Percentiles rank a stretch among this genome's conserved stretches.
phyloP scores from a whole-genome alignment of 345 rosid genomes.

The Eucalyptus sp. region DNA sequence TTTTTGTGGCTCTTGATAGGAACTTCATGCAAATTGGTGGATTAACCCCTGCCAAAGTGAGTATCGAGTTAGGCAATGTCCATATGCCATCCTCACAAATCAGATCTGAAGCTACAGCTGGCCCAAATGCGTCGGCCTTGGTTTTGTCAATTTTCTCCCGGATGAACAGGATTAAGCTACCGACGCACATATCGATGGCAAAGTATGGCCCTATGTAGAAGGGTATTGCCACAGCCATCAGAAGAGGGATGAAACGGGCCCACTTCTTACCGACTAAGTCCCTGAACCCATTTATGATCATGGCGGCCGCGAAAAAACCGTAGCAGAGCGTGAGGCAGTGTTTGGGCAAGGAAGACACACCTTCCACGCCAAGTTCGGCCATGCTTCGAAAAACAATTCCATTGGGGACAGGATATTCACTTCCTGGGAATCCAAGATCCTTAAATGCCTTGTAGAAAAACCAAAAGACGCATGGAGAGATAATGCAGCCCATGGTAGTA shows the following conservation, averaged over 20 bases:
- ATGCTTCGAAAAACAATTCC: not conserved
- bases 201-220: conserved; percentile 25
- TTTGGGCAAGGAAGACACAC: not conserved
- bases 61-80: conserved; percentile 14
- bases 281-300: conserved; percentile 7
- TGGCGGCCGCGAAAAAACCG: conserved; percentile 16
- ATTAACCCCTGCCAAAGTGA: conserved; percentile 3
- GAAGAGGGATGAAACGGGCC: conserved; percentile 16
- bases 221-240: conserved; percentile 34
- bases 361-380: not conserved
- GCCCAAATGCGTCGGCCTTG: conserved; percentile 9
- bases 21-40: too few species aligned
- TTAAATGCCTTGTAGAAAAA: conserved; percentile 13
- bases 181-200: conserved; percentile 29
- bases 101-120: conserved; percentile 20
- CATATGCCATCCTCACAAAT: conserved; percentile 27
- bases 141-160: conserved; percentile 12
- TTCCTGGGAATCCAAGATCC: not conserved
- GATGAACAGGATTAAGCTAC: conserved; percentile 11
- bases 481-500: conserved; percentile 10
- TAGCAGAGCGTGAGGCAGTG: conserved; percentile 17
- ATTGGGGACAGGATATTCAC: not conserved
- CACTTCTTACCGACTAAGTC: not conserved
- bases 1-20: too few species aligned
- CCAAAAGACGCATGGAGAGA: conserved; percentile 3